phyloP scores from a whole-genome alignment of 805 yeast genomes.

The Metschnikowia kofuensis region DNA sequence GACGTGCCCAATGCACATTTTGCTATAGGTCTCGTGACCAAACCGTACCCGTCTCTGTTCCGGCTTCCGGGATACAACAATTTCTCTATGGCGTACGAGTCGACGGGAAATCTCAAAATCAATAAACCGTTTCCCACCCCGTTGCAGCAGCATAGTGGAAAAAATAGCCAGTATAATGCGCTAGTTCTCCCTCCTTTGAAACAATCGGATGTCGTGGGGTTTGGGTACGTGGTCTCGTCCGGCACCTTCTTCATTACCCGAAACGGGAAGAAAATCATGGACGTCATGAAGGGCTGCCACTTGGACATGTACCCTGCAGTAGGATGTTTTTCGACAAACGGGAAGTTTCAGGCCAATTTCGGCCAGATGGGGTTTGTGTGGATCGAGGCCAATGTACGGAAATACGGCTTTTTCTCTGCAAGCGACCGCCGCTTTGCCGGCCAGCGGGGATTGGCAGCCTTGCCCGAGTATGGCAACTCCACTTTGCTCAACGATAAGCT shows the following conservation, averaged over 20 bases:
- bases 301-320: conserved; percentile 53
- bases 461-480: conserved; percentile 37
- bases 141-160: conserved; percentile 40
- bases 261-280: conserved; percentile 53
- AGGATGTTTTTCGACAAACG: conserved; percentile 47
- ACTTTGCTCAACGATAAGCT: conserved; percentile 43
- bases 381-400: conserved; percentile 52
- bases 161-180: conserved; percentile 41
- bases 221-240: conserved; percentile 47
- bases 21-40: conserved; percentile 65
- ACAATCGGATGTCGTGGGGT: conserved; percentile 55
- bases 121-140: conserved; percentile 59
- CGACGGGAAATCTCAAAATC: conserved; percentile 66
- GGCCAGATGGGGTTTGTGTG: conserved; percentile 47
- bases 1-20: conserved; percentile 45
- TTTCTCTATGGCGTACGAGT: conserved; percentile 70
- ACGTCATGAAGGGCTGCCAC: conserved; percentile 47
- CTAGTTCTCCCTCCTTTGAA: conserved; percentile 48
- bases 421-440: conserved; percentile 39
- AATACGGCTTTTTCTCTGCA: conserved; percentile 54
- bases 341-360: conserved; percentile 40
- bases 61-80: conserved; percentile 71
- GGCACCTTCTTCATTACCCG: conserved; percentile 55
- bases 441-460: conserved; percentile 36
- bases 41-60: conserved; percentile 67